Conservation (phyloP, 1,139 yeast genomes). For the Scheffersomyces titani region DNA sequence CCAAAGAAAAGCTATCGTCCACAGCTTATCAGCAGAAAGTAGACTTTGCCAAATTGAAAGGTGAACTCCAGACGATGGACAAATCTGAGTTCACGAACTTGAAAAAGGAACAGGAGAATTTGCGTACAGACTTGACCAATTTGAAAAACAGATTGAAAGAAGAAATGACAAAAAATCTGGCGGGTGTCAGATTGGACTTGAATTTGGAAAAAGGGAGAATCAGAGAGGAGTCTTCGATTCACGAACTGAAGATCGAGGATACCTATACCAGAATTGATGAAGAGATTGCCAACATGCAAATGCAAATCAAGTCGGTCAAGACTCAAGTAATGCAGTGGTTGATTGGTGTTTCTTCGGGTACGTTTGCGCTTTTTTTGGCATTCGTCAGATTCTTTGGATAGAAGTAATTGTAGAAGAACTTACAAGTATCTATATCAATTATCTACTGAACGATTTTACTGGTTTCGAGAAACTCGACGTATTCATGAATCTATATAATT, state of each 20-base stretch:
- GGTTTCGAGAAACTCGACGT: too few relatives aligned
- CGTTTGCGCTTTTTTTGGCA: conserved; percentile 89
- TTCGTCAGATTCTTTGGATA: conserved; percentile 81
- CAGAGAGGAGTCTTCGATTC: conserved; percentile 89
- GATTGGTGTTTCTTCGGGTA: conserved; percentile 97
- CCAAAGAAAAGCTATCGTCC: conserved; percentile 78
- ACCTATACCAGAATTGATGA: conserved; percentile 94
- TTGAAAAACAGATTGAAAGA: conserved; percentile 82
- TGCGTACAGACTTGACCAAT: conserved; percentile 83
- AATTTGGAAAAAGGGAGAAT: conserved; percentile 94
- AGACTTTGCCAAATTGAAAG: conserved; percentile 90
- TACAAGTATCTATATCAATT: too few relatives aligned
- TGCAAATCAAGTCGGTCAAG: conserved; percentile 91
- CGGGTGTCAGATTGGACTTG: conserved; percentile 86
- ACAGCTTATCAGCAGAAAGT: conserved; percentile 94
- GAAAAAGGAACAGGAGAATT: conserved; percentile 84
- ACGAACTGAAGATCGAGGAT: conserved; percentile 91
- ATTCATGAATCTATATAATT: too few relatives aligned
- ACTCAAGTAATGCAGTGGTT: conserved; percentile 98
- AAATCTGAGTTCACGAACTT: conserved; percentile 80
- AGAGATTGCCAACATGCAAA: conserved; percentile 90
- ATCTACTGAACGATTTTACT: background rate
- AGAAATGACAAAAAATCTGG: conserved; percentile 87
- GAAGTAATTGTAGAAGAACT: conserved; percentile 1
- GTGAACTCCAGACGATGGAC: conserved; percentile 87